These are phyloP conservation scores for Tricladium varicosporioides DNA, from an alignment of 2,329 filamentous ascomycete genomes.

Conservation along the genomic window DNA sequence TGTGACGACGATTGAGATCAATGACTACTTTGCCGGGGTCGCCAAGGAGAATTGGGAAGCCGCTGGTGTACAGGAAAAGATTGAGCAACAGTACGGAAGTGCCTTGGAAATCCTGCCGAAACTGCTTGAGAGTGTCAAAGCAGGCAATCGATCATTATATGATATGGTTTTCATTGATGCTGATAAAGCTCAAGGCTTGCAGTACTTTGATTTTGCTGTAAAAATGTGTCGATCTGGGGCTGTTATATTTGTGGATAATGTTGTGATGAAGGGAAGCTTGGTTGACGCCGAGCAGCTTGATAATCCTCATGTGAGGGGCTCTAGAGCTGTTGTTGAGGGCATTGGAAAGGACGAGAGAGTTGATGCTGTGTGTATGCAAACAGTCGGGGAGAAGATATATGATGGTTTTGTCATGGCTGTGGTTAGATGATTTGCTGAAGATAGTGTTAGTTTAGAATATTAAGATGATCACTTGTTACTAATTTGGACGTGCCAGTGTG, in stretches of 20 bases:
- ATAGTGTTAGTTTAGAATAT: no score
- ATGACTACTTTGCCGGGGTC: conserved; percentile 40
- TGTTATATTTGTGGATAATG: conserved; percentile 52
- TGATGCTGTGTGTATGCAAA: conserved; percentile 6
- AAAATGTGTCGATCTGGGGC: conserved; percentile 47
- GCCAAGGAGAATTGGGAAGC: conserved; percentile 40
- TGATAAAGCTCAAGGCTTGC: conserved; percentile 47
- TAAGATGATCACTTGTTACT: no score
- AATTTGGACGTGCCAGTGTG: no score
- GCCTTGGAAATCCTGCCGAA: conserved; percentile 39
- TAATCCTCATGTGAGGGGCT: conserved; percentile 20
- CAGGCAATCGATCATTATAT: conserved; percentile 34
- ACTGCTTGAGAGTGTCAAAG: conserved; percentile 35
- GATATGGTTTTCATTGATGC: conserved; percentile 54
- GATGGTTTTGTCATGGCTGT: not conserved
- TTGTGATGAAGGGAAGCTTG: conserved; percentile 46
- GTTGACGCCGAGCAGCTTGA: conserved; percentile 33
- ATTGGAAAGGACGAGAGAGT: conserved; percentile 4
- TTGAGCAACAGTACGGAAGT: conserved; percentile 44
- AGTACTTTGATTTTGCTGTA: conserved; percentile 39
- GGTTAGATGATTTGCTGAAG: not conserved
- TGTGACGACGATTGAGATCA: conserved; percentile 42
- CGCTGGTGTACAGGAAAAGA: conserved; percentile 41
- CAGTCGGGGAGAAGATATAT: conserved; percentile 1
- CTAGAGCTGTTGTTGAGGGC: not conserved